Evolutionary conservation across 176 grass and related monocot species (phyloP), one percentile per base, ranked within the genome.

Genomic region (Pontederia crassipes): DNA sequence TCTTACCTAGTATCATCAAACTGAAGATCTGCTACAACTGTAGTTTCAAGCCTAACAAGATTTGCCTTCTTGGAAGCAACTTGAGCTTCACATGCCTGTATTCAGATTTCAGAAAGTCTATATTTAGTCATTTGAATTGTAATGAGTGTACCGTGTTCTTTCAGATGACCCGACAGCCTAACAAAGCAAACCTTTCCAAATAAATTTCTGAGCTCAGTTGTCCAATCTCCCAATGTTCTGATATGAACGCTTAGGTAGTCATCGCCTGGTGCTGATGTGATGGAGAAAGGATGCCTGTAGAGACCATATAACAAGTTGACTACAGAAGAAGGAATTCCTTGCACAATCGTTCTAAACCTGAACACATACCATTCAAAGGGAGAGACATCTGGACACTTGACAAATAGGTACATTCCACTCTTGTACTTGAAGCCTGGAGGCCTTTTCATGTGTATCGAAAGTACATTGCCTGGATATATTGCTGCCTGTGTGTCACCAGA

Each of bases 341-440:
- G 64, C 35, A n/a, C 57, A 55, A 40, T 66, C 52, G 69, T 29
- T 61, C 4, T 12, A 48, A 65, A 14, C 47, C 11, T 28, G 12
- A 65, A 48, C 18, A 4, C 76, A 55, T 61, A 98, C 94, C 94
- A 98, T 74, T 98, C 94, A 17, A 93, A 93, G 66, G 94, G 88
- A 2, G 94, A 98, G 54, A 98, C 94, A 57, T 98, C 88, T 26
- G 94, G 94, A 59, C 88, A 93, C 72, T 98, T 98, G n/a, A 98
- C 78, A 78, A 98, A 98, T 17, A 98, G 79, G 71, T 98, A 98
- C 94, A 98, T 98, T 63, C 94, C 94, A 62, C 94, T 98, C 72
- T 89, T 98, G 85, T 98, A 98, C 79, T 81, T 92, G 82, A 98
- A 98, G 69, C 84, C 85, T 8, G 55, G 82, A 52, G 88, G 94